These are phyloP conservation scores for Centella asiatica DNA, from an alignment of 129 eudicot genomes.

Conservation along the genomic window DNA sequence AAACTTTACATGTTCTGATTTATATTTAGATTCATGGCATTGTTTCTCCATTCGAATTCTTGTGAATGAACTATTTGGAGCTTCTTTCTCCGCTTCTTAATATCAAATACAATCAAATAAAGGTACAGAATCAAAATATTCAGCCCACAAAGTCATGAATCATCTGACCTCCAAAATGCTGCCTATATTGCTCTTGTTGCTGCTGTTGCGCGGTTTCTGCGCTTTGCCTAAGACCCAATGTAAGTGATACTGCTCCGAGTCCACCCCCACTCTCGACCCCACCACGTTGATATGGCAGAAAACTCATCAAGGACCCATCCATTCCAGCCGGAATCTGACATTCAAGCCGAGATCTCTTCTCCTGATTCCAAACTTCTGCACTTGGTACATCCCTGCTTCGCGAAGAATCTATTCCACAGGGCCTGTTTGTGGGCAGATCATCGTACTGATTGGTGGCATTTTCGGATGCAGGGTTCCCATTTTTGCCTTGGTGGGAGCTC, in stretches of 20 bases:
- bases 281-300: constrained; percentile 38
- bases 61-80: background rate
- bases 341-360: constrained; percentile 49
- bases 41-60: too few species aligned
- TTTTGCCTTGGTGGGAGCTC: constrained; percentile 20
- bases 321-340: constrained; percentile 27
- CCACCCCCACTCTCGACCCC: constrained; percentile 47
- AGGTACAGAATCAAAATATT: background rate
- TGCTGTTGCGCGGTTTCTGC: constrained; percentile 50
- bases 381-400: constrained; percentile 18
- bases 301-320: constrained; percentile 48
- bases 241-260: constrained; percentile 62
- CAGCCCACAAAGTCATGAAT: constrained; percentile 75
- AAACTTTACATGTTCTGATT: too few species aligned
- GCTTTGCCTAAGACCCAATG: constrained; percentile 74
- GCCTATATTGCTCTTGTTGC: constrained; percentile 39
- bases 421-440: constrained; percentile 16
- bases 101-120: background rate
- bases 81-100: background rate
- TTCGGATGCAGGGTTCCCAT: constrained; percentile 19
- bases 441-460: constrained; percentile 17
- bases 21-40: too few species aligned
- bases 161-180: constrained; percentile 67
- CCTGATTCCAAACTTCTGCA: constrained; percentile 43
- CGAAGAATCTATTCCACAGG: constrained; percentile 22